Conservation (phyloP, 352 stramenopile genomes). For the Hyaloperonospora brassicae region DNA sequence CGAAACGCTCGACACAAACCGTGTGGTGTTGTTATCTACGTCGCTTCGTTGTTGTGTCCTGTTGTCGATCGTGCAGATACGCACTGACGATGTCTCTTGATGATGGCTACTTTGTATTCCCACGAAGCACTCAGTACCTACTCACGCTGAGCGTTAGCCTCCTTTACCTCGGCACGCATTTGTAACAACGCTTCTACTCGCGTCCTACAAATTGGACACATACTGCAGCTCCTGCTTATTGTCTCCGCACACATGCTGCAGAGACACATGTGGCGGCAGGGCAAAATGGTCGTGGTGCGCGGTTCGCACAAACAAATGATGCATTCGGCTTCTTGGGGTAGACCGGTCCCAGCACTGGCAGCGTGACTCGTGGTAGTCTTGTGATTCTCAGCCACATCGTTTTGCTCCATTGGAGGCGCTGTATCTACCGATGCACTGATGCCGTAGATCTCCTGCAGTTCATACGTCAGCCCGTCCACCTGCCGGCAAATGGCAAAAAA, state of each 20-base stretch:
- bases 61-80: too few species aligned
- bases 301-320: constrained; percentile 83
- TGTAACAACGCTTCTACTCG: constrained; percentile 68
- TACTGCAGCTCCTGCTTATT: constrained; percentile 60
- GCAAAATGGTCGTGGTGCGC: constrained; percentile 75
- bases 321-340: constrained; percentile 75
- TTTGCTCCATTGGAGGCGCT: constrained; percentile 31
- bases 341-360: constrained; percentile 43
- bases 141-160: constrained; percentile 17
- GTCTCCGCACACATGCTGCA: constrained; percentile 72
- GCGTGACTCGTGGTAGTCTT: constrained; percentile 22
- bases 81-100: too few species aligned
- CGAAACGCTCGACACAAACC: not conserved
- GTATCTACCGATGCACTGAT: constrained; percentile 66
- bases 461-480: constrained; percentile 70
- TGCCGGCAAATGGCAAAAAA: constrained; percentile 7
- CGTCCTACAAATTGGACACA: constrained; percentile 76
- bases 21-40: too few species aligned
- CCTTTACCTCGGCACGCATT: constrained; percentile 58
- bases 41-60: too few species aligned
- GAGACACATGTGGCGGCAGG: constrained; percentile 84
- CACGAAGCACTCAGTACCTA: too few species aligned
- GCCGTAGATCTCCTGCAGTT: constrained; percentile 84
- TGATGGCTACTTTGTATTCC: too few species aligned
- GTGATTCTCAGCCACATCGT: constrained; percentile 15